Conservation (phyloP, 2,329 filamentous ascomycete genomes). For the Botrytis sinoallii region DNA sequence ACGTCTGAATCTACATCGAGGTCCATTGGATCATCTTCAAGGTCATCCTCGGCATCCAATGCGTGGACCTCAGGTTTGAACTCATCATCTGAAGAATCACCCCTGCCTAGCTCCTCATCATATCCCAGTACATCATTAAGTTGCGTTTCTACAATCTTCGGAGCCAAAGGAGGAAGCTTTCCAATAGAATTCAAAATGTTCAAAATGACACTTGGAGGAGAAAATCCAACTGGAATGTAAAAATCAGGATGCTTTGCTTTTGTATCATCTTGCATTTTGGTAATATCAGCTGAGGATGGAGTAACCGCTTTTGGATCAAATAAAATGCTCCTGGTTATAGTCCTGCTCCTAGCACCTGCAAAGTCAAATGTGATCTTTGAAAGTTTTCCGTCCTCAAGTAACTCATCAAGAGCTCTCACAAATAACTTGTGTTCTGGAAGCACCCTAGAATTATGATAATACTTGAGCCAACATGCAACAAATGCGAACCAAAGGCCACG, state of each 20-base stretch:
- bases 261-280: conserved; percentile 28
- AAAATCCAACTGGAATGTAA: conserved; percentile 33
- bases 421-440: conserved; percentile 33
- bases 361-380: conserved; percentile 10
- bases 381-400: conserved; percentile 28
- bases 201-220: conserved; percentile 28
- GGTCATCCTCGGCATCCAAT: neutral
- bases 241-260: conserved; percentile 27
- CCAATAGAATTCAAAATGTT: conserved; percentile 23
- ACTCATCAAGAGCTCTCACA: conserved; percentile 28
- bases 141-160: neutral
- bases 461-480: conserved; percentile 32
- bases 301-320: neutral
- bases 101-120: neutral
- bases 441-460: conserved; percentile 21
- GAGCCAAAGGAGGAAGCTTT: neutral
- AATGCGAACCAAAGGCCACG: conserved; percentile 35
- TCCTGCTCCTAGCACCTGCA: conserved; percentile 9
- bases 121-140: conserved; percentile 9
- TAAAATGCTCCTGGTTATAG: conserved; percentile 13
- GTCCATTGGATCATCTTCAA: conserved; percentile 13
- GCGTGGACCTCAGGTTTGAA: conserved; percentile 5
- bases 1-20: conserved; percentile 10
- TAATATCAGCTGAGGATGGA: conserved; percentile 16
- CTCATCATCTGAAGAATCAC: conserved; percentile 16